phyloP scores from a whole-genome alignment of 2,329 filamentous ascomycete genomes.

The Xylaria sp. region DNA sequence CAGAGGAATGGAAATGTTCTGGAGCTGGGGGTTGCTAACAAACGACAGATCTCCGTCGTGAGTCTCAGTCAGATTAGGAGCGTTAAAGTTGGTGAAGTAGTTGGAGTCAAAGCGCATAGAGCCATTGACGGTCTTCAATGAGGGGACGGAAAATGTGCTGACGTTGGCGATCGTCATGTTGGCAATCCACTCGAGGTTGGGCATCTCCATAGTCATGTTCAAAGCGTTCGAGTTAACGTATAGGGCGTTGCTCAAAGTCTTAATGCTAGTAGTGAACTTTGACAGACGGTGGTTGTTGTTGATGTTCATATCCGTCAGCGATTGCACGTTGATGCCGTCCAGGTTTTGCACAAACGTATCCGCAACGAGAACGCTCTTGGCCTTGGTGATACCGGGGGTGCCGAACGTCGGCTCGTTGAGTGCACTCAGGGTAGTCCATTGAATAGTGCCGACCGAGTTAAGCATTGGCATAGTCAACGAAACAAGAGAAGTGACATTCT shows the following conservation, averaged over 20 bases:
- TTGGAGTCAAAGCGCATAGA: slow-evolving; percentile 88
- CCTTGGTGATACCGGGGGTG: slow-evolving; percentile 69
- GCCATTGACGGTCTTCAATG: slow-evolving; percentile 76
- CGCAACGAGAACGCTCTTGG: slow-evolving; percentile 75
- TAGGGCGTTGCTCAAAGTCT: slow-evolving; percentile 76
- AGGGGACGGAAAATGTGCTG: slow-evolving; percentile 76
- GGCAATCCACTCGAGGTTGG: slow-evolving; percentile 79
- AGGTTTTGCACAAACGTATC: slow-evolving; percentile 87
- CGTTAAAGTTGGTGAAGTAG: slow-evolving; percentile 69
- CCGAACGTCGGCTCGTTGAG: slow-evolving; percentile 62
- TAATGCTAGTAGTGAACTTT: slow-evolving; percentile 79
- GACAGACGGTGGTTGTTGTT: slow-evolving; percentile 89
- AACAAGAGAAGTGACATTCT: slow-evolving; percentile 73
- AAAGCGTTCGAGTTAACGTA: slow-evolving; percentile 83
- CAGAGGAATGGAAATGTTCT: slow-evolving; percentile 79
- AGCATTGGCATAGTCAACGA: slow-evolving; percentile 74
- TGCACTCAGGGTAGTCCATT: slow-evolving; percentile 76
- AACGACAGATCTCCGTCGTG: slow-evolving; percentile 69
- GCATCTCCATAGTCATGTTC: slow-evolving; percentile 76
- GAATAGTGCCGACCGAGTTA: slow-evolving; percentile 71
- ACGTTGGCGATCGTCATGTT: slow-evolving; percentile 87
- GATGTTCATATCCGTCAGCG: slow-evolving; percentile 79
- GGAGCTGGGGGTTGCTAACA: slow-evolving; percentile 68
- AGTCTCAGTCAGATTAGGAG: slow-evolving; percentile 77
- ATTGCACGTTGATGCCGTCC: slow-evolving; percentile 80